Conservation (phyloP, 1,284 basidiomycete genomes). For the Melampsora larici-populina region DNA sequence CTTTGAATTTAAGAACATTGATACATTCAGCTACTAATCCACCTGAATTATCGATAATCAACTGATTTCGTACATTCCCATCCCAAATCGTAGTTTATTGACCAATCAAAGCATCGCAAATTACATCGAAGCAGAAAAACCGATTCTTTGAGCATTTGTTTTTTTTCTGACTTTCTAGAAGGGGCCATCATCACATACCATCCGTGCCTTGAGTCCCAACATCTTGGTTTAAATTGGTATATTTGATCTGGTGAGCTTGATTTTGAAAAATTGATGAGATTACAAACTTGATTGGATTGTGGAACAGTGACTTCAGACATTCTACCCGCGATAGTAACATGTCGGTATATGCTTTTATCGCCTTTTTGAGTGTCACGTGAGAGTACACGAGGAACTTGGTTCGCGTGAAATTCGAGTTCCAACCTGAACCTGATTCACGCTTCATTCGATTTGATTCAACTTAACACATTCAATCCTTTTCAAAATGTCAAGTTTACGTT, state of each 20-base stretch:
- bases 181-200: slow-evolving; percentile 9
- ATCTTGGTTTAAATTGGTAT: slow-evolving; percentile 1
- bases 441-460: too few species aligned
- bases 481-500: slow-evolving; percentile 37
- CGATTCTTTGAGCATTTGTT: background rate
- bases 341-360: too few species aligned
- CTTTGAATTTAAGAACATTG: slow-evolving; percentile 93
- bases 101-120: background rate
- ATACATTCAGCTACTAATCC: slow-evolving; percentile 93
- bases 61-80: background rate
- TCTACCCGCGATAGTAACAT: too few species aligned
- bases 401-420: too few species aligned
- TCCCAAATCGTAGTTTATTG: background rate
- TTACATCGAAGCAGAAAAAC: background rate
- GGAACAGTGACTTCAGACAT: too few species aligned
- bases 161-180: background rate
- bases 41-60: slow-evolving; percentile 96
- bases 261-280: too few species aligned
- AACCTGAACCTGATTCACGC: too few species aligned
- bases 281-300: too few species aligned
- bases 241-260: too few species aligned
- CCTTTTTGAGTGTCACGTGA: too few species aligned
- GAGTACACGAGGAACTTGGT: too few species aligned
- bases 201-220: slow-evolving; percentile 41
- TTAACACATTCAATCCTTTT: too few species aligned